Evolutionary conservation across 192 early-diverging fungal genomes (phyloP).

Genomic region (Mortierella antarctica): DNA sequence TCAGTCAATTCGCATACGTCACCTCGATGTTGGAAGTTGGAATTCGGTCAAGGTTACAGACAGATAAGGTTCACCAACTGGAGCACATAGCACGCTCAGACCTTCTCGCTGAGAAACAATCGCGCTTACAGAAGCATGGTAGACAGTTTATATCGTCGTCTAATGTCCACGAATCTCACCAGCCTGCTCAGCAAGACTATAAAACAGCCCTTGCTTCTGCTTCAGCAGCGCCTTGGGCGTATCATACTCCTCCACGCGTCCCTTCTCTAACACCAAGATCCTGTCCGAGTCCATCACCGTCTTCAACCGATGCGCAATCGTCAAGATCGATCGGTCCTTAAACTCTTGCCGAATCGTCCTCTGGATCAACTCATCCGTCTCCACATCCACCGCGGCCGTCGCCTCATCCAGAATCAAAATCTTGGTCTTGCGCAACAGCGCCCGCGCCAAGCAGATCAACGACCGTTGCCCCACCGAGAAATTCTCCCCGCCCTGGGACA

Average conservation of each 20-base stretch:
- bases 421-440: conserved; percentile 57
- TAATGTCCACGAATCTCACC: neutral
- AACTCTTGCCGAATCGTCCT: conserved; percentile 55
- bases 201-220: conserved; percentile 20
- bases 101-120: no score
- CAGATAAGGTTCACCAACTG: no score
- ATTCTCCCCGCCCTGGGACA: conserved; percentile 67
- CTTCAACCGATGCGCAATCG: conserved; percentile 71
- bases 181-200: conserved; percentile 22
- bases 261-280: conserved; percentile 55
- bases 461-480: conserved; percentile 84
- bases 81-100: no score
- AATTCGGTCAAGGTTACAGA: neutral
- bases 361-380: conserved; percentile 55
- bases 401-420: conserved; percentile 49
- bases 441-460: conserved; percentile 73
- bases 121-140: no score
- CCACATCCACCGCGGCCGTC: conserved; percentile 56
- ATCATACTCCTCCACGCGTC: conserved; percentile 32
- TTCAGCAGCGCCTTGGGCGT: conserved; percentile 4
- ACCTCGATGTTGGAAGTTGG: no score
- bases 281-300: conserved; percentile 67
- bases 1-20: no score
- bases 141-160: no score
- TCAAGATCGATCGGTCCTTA: conserved; percentile 37